phyloP scores from a whole-genome alignment of 1,139 yeast species.

The Candida freyschussii region DNA sequence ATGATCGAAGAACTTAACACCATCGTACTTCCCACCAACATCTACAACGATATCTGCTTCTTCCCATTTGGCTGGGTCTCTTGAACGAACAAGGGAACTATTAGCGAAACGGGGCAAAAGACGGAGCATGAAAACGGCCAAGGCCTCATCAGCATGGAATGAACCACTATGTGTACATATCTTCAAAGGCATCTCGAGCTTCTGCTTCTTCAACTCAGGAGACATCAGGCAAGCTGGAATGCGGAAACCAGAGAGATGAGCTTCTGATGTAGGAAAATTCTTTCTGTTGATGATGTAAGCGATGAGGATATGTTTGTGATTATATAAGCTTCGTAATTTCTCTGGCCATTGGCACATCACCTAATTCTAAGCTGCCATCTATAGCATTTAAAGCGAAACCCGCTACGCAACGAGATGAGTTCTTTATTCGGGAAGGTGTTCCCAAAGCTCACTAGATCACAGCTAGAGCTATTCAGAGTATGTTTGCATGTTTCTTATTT shows the following conservation, averaged over 20 bases:
- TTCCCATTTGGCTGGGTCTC: conserved; percentile 81
- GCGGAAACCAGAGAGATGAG: too few species aligned
- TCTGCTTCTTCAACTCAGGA: conserved; percentile 21
- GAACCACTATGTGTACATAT: conserved; percentile 94
- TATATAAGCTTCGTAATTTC: too few species aligned
- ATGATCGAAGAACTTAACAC: conserved; percentile 84
- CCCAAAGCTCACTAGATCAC: conserved; percentile 43
- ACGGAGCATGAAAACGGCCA: conserved; percentile 84
- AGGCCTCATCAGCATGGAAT: conserved; percentile 97
- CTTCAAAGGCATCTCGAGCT: conserved; percentile 28
- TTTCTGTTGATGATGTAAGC: too few species aligned
- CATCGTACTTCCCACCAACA: conserved; percentile 92
- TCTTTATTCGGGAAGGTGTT: conserved; percentile 7
- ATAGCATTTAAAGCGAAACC: too few species aligned
- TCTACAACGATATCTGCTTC: conserved; percentile 89
- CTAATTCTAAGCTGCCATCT: too few species aligned
- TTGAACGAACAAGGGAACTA: conserved; percentile 71
- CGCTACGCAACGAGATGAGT: too few species aligned
- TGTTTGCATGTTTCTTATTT: conserved; percentile 24
- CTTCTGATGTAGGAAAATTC: too few species aligned
- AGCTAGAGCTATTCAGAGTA: conserved; percentile 66
- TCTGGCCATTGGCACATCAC: too few species aligned
- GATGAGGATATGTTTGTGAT: too few species aligned
- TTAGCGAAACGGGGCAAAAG: conserved; percentile 64
- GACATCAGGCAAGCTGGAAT: conserved; percentile 7